Evolutionary conservation across 1,139 yeast species (phyloP), one percentile per base, ranked within the genome.

Genomic region (Suhomyces terraborum): DNA sequence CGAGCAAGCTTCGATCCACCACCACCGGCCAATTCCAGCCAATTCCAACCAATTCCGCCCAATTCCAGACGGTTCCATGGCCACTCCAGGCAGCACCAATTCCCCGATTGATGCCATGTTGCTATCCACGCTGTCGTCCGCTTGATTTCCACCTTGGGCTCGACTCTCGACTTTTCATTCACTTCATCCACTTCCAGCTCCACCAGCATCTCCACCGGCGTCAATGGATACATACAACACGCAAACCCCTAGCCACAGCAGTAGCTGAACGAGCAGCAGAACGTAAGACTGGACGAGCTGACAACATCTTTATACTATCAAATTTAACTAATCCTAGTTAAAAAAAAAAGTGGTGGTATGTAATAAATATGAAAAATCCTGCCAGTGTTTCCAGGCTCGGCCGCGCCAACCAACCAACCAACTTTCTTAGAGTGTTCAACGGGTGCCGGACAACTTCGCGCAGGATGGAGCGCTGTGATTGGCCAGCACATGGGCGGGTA

Each of bases 201-300:
- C 27, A 24, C 27, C 14, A 7, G 27, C 8, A 12, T 16, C 27
- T n/a, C 16, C 27, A 9, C 27, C 27, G 27, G 12, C 34, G 28
- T 13, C 21, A 20, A 18, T 32, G 28, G 32, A 64, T 68, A 80
- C 86, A 73, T 78, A 80, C 85, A 66, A 80, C 75, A 73, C 84
- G 81, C 75, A 71, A 65, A 54, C 73, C 62, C 70, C 77, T 72
- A 53, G 82, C 80, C 64, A 78, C 83, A 67, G 82, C 79, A 66
- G 80, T 76, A 66, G 82, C 82, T 63, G 87, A 77, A 76, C 88
- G 83, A 66, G 84, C 80, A 68, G 88, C 88, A 67, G 85, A 78
- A 77, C 89, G 86, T 71, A 83, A 76, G 74, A 80, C 80, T 70
- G 87, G 79, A 80, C 91, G 88, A 66, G 82, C 79, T 67, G 89